Base-by-base conservation (phyloP, 345 rosid species). In the Pistacia vera region DNA sequence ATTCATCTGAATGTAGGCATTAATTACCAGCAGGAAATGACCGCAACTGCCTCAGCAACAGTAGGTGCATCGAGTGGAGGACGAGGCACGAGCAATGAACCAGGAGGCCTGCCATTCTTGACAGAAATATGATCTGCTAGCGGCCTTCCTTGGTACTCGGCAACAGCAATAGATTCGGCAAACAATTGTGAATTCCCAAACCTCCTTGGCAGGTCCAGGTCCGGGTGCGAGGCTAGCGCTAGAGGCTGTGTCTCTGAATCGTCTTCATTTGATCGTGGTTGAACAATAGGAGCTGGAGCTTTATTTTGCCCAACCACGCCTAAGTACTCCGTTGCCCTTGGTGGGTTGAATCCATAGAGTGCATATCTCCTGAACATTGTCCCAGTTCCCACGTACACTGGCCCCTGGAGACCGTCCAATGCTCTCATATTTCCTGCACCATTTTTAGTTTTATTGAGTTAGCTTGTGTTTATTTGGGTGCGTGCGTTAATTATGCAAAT, bases 31-130 rank as follows among this genome's bases (percentile, higher is more conserved):
- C 98, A 95, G 63, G 98, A 93, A 66, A 95, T 90, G 81, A 93
- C 98, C 35, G 94, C 98, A 7, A 93, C 87, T 17, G 98, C 98
- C 84, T 95, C 98, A 7, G 98, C 98, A n/a, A 95, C 98, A 1
- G 98, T 95, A 2, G 91, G 98, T 4, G 98, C 98, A 77, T 95
- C 97, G 2, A 95, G 86, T 0, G 97, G 98, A 0, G 90, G 91
- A 49, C 98, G 98, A 2, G 97, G 93, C 10, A 63, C 16, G 49
- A 93, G 89, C 48, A 95, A 71, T 59, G 98, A 97, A 48, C 98
- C 98, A 0, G 98, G 98, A 22, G 98, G 98, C 59, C 98, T 83
- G 0, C 98, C 98, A n/a, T 95, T 91, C 89, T 90, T 90, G n/a
- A 95, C 89, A 0, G 97, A 93, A 66, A 82, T 79, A 73, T 95